Conservation (phyloP, 1,139 yeast species). For the Candida tropicalis region DNA sequence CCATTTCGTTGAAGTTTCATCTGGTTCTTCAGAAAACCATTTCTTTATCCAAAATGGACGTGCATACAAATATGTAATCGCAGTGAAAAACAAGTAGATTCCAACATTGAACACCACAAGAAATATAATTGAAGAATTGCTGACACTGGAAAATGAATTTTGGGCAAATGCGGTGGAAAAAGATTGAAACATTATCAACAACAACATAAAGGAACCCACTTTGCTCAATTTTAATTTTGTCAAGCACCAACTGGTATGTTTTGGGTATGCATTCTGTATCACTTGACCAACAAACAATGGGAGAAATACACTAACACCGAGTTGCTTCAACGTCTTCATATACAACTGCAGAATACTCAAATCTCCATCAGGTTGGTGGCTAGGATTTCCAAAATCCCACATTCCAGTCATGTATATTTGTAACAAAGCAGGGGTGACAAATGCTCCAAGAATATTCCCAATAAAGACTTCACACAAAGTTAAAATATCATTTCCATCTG, state of each 20-base stretch:
- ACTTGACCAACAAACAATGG: constrained; percentile 88
- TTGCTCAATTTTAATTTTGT: constrained; percentile 64
- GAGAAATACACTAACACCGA: constrained; percentile 79
- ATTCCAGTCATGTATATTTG: constrained; percentile 66
- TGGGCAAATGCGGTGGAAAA: constrained; percentile 89
- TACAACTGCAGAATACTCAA: constrained; percentile 60
- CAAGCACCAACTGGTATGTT: constrained; percentile 61
- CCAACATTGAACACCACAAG: constrained; percentile 81
- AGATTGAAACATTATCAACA: constrained; percentile 80
- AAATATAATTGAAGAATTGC: constrained; percentile 69
- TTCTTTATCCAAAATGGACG: constrained; percentile 58
- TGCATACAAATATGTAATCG: constrained; percentile 56
- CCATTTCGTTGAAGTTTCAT: constrained; percentile 37
- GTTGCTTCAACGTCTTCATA: constrained; percentile 77
- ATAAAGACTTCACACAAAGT: constrained; percentile 83
- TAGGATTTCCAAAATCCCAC: constrained; percentile 84
- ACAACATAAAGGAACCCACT: constrained; percentile 76
- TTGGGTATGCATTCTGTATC: constrained; percentile 67
- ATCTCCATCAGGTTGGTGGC: constrained; percentile 43
- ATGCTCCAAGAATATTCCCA: constrained; percentile 84
- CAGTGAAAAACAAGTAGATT: constrained; percentile 73
- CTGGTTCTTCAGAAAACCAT: constrained; percentile 51
- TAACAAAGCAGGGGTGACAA: constrained; percentile 79
- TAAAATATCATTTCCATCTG: constrained; percentile 78
- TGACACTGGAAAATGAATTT: constrained; percentile 71